Evolutionary conservation across 192 early-diverging fungal genomes (phyloP).

Genomic region (Physocladia obscura): DNA sequence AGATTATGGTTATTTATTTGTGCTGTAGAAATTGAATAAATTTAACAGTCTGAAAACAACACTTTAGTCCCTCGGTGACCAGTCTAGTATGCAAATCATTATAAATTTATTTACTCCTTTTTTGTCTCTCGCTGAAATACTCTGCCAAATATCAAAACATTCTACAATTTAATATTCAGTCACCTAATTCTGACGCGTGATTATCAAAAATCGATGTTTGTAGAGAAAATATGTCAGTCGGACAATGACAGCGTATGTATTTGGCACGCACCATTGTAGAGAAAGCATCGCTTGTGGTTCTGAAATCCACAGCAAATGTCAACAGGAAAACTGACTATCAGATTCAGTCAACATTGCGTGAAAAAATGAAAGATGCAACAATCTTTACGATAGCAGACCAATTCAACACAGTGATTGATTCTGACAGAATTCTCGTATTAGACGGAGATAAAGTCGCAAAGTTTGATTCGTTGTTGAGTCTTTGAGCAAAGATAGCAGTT

Average conservation of each 20-base stretch:
- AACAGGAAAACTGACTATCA: slow-evolving; percentile 70
- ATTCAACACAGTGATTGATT: slow-evolving; percentile 46
- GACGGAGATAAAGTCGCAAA: slow-evolving; percentile 43
- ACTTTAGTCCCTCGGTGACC: too few relatives aligned
- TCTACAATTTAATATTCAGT: too few relatives aligned
- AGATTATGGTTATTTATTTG: too few relatives aligned
- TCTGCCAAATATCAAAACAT: too few relatives aligned
- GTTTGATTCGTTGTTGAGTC: slow-evolving; percentile 55
- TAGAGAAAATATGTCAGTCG: slow-evolving; percentile 46
- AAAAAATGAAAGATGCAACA: slow-evolving; percentile 63
- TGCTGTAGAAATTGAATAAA: too few relatives aligned
- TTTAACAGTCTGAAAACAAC: too few relatives aligned
- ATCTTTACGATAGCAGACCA: slow-evolving; percentile 43
- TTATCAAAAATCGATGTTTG: slow-evolving; percentile 33
- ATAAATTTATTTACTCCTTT: too few relatives aligned
- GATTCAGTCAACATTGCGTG: slow-evolving; percentile 67
- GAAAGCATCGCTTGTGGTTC: slow-evolving; percentile 25
- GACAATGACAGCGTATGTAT: slow-evolving; percentile 53
- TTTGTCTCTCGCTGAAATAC: too few relatives aligned
- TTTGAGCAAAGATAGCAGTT: slow-evolving; percentile 19
- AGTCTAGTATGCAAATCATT: too few relatives aligned
- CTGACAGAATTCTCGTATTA: slow-evolving; percentile 52
- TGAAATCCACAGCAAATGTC: slow-evolving; percentile 61
- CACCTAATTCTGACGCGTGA: too few relatives aligned
- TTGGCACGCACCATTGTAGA: slow-evolving; percentile 51